phyloP scores from a whole-genome alignment of 2,329 filamentous ascomycete genomes.

The Arthrinium puccinioides region DNA sequence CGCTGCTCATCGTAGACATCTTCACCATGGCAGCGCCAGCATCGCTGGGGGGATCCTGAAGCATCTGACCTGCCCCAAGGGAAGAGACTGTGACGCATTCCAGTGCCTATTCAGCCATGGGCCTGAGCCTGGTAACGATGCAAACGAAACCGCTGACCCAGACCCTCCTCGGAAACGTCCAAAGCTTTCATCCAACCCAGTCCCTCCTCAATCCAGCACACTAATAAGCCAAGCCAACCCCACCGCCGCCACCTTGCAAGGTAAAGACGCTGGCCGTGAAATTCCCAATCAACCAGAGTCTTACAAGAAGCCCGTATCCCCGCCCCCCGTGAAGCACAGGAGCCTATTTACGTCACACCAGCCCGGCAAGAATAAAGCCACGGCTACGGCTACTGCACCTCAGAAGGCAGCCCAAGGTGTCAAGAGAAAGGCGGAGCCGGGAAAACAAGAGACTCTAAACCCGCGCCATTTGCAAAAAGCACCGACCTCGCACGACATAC shows the following conservation, averaged over 20 bases:
- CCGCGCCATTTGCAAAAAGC: slow-evolving; percentile 55
- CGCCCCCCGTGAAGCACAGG: slow-evolving; percentile 2
- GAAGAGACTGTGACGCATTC: slow-evolving; percentile 39
- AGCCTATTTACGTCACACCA: neutral
- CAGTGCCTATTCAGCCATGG: slow-evolving; percentile 43
- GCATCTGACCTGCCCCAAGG: slow-evolving; percentile 42
- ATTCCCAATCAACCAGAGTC: neutral
- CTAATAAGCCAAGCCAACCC: neutral
- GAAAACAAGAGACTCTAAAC: slow-evolving; percentile 51
- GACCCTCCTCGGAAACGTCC: slow-evolving; percentile 17
- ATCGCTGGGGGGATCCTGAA: slow-evolving; percentile 35
- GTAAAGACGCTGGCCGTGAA: neutral
- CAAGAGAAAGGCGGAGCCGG: slow-evolving; percentile 10
- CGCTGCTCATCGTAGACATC: neutral
- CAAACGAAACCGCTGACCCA: slow-evolving; percentile 4
- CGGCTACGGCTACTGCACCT: slow-evolving; percentile 1
- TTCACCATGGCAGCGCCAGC: slow-evolving; percentile 10
- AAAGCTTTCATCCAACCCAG: slow-evolving; percentile 11
- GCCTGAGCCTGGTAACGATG: slow-evolving; percentile 12
- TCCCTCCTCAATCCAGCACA: slow-evolving; percentile 1
- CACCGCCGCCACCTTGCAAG: neutral
- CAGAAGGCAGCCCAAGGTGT: slow-evolving; percentile 3
- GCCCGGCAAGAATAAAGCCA: neutral
- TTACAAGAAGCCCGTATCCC: slow-evolving; percentile 5
- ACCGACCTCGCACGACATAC: slow-evolving; percentile 49